Evolutionary conservation across 225 moss, liverwort and hornwort species (phyloP).

Genomic region (Pleurozium schreberi): DNA sequence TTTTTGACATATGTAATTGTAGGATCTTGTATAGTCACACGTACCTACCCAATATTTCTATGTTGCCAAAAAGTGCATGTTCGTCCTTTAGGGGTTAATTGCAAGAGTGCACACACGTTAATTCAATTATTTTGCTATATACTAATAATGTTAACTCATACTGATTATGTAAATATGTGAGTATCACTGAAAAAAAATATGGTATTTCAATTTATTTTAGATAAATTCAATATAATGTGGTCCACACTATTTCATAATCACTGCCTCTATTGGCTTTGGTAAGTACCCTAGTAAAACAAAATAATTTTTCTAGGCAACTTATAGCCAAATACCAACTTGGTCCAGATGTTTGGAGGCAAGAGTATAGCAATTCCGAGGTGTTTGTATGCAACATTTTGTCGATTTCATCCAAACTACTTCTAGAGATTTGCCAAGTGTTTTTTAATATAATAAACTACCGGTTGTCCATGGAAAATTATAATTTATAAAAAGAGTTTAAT

Average conservation of each 20-base stretch:
- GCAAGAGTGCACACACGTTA: background rate
- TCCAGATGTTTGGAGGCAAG: accelerated
- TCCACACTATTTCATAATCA: background rate
- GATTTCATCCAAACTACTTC: background rate
- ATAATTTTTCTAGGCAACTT: background rate
- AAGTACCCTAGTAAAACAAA: background rate
- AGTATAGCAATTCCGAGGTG: background rate
- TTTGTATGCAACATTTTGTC: background rate
- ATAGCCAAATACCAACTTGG: accelerated
- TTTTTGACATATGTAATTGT: no score
- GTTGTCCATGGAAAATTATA: background rate
- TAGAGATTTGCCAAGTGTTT: background rate
- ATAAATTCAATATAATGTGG: background rate
- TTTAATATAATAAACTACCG: background rate
- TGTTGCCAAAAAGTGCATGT: no score
- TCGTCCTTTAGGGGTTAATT: no score
- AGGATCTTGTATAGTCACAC: no score
- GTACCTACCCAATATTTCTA: no score
- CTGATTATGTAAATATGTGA: background rate
- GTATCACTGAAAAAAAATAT: no score
- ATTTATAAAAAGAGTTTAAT: background rate
- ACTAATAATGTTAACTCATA: background rate
- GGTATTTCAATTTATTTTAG: background rate
- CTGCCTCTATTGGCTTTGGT: background rate
- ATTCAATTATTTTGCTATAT: background rate